Evolutionary conservation across 495 filamentous ascomycete species (phyloP).

Genomic region (Tirmania nivea): DNA sequence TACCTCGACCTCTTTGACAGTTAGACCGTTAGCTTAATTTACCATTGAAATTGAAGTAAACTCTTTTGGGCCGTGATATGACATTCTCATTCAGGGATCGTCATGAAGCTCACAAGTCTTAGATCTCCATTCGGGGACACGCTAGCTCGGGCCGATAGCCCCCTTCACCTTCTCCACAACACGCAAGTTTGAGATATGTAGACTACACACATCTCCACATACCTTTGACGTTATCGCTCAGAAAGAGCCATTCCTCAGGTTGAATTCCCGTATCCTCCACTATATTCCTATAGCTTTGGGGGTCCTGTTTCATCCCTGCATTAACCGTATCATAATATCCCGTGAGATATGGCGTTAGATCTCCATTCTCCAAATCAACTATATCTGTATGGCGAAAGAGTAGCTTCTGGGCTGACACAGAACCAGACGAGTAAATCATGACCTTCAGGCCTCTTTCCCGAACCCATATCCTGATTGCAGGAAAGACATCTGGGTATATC

Average conservation of each 20-base stretch:
- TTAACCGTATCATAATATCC: conserved; percentile 53
- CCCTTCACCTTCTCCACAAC: no score
- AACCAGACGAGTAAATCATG: conserved; percentile 51
- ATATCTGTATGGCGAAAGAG: conserved; percentile 43
- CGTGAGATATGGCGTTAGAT: conserved; percentile 32
- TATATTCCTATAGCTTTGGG: conserved; percentile 39
- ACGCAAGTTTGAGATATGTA: no score
- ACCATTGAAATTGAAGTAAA: no score
- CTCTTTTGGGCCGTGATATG: no score
- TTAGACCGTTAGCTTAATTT: neutral
- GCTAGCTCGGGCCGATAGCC: no score
- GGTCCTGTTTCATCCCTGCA: conserved; percentile 44
- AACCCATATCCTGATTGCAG: conserved; percentile 32
- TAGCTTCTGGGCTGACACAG: conserved; percentile 48
- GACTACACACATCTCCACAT: neutral
- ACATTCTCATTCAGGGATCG: no score
- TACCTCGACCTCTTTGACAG: conserved; percentile 35
- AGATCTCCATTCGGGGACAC: no score
- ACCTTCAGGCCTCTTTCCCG: conserved; percentile 22
- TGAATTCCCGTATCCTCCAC: conserved; percentile 20
- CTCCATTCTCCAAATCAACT: conserved; percentile 21
- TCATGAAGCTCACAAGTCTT: no score
- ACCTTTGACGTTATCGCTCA: conserved; percentile 44
- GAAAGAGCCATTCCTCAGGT: conserved; percentile 34
- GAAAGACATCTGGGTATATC: conserved; percentile 44